Base-by-base conservation (phyloP, 331 rosid genomes). In the Malus hybrid region DNA sequence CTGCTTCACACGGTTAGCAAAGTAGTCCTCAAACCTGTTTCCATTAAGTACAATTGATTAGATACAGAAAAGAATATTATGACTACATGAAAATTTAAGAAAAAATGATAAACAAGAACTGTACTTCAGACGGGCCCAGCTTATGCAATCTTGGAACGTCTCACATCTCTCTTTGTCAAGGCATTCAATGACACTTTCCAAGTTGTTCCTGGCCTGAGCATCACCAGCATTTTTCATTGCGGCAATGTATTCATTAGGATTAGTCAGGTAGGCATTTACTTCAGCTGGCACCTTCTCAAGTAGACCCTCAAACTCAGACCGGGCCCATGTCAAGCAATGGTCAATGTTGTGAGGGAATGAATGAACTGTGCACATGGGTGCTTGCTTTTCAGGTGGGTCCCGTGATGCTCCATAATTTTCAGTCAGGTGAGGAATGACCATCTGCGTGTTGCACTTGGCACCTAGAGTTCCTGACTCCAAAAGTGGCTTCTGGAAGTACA, bases 321-420 rank as follows among this genome's bases (percentile, higher is more conserved):
- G 70, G 33, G 80, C 80, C 80, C 80, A 77, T 46, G 80, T 77
- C 80, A 77, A 69, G 62, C 75, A 77, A 64, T 77, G 80, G 48
- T 77, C 80, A 61, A 77, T 77, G 42, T 77, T 77, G 63, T 77
- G 80, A 69, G 80, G 80, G 67, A 77, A 77, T 13, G 80, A 77
- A 60, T 77, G 80, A 20, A 77, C 80, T 2, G 80, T 77, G 65
- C 75, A 77, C 80, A 77, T 69, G 29, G 80, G 80, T 44, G 80
- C 80, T 77, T 77, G 80, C 70, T 77, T 77, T 61, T 77, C 75
- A n/a, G 80, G 80, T 48, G 76, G 76, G 69, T 77, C 80, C 18
- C 76, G 48, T 12, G 80, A 77, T 3, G 80, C 76, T 39, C 80
- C 80, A 61, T 77, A 77, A 62, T 77, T 77, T 60, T 77, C 76